Percentiles rank a stretch among this genome's conserved stretches.
Conservation (phyloP, 345 rosid genomes). For the Salix brachista region DNA sequence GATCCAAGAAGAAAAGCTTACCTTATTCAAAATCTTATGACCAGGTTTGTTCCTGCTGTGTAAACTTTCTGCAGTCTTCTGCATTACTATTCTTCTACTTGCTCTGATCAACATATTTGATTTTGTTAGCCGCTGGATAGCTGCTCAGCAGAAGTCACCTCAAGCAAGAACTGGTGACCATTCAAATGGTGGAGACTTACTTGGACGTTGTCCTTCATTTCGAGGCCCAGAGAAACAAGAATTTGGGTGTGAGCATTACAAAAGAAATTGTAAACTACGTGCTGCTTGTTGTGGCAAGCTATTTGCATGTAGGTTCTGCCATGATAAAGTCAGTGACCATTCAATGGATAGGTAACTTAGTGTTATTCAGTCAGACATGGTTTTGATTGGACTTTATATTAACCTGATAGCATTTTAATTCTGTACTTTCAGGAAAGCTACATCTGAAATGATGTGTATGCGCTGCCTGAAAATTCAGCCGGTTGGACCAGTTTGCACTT, state of each 20-base stretch:
- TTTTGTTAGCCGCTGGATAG: slow-evolving; percentile 62
- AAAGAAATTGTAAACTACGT: slow-evolving; percentile 71
- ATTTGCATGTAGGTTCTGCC: slow-evolving; percentile 71
- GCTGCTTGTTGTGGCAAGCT: slow-evolving; percentile 74
- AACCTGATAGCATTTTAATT: slow-evolving; percentile 6
- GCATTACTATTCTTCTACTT: slow-evolving; percentile 7
- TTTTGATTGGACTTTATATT: slow-evolving; percentile 15
- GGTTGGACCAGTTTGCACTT: slow-evolving; percentile 53
- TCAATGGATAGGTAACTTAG: slow-evolving; percentile 64
- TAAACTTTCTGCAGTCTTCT: neutral
- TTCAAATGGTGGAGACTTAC: slow-evolving; percentile 49
- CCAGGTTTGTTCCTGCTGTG: slow-evolving; percentile 42
- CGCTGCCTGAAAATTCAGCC: slow-evolving; percentile 64
- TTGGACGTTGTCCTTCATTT: slow-evolving; percentile 60
- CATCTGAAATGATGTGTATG: slow-evolving; percentile 90
- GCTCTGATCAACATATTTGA: slow-evolving; percentile 5
- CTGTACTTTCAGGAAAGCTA: slow-evolving; percentile 51
- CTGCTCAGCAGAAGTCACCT: slow-evolving; percentile 58
- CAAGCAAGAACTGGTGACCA: slow-evolving; percentile 37
- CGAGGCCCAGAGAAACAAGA: slow-evolving; percentile 50
- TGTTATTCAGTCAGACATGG: neutral
- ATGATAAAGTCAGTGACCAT: slow-evolving; percentile 79
- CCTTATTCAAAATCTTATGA: slow-evolving; percentile 71
- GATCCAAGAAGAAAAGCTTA: slow-evolving; percentile 73
- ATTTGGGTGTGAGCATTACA: slow-evolving; percentile 78